Evolutionary conservation across 2,329 filamentous ascomycete genomes (phyloP), one percentile per base, ranked within the genome.

Genomic region (Penicillium sp.): DNA sequence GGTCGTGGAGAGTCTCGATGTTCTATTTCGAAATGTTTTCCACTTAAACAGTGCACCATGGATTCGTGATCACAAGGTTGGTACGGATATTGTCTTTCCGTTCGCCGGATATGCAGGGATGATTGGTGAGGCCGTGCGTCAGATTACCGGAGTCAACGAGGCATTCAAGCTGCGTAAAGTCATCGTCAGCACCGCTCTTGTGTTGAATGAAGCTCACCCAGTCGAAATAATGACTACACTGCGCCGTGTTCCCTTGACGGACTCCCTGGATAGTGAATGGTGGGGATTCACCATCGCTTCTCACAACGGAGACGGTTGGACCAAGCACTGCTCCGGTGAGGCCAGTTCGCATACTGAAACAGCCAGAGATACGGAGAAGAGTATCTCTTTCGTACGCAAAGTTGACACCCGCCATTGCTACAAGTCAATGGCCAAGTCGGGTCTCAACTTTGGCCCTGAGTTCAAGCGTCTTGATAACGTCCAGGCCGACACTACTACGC

Each of bases 1-100:
- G 19, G 37, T 49, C 3, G 19, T 35, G n/a, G 55, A 19, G 21
- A 49, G 25, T 3, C 46, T 37, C 3, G 35, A 67, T 43, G 67
- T 72, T 0, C 61, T 56, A 26, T 76, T 69, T 67, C 53, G 65
- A 11, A 71, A 70, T 21, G 27, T 66, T 16, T 35, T 76, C 10
- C 57, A 59, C 3, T 26, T 67, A 4, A 44, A 57, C 0, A 68
- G 74, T 37, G 35, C 69, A 0, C 63, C 69, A 1, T 76, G 73
- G 74, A 47, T 77, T 9, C 47, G 44, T 8, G 69, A 67, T 23
- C 74, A 77, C 54, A 48, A 61, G 14, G 50, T 77, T 6, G 62
- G 69, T 19, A 62, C 58, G 7, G 62, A 67, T 21, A 63, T 67
- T 23, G 59, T 77, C 2, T 74, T 70, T 33, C 74, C 74, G 1